Conservation (phyloP, 345 rosid species). For the Corchorus olitorius region DNA sequence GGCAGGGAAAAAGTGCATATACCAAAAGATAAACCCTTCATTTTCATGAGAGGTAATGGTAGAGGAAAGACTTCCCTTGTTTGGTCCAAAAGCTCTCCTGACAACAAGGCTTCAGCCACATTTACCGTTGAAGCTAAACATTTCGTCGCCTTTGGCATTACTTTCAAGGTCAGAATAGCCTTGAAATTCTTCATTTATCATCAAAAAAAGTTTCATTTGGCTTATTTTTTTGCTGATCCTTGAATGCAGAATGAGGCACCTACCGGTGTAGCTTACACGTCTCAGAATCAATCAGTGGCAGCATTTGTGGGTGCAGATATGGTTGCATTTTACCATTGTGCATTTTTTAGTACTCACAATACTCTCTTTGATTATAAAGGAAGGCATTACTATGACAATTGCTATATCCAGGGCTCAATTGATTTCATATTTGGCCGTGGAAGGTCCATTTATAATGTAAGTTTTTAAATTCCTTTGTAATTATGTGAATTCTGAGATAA, state of each 20-base stretch:
- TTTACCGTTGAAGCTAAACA: slow-evolving; percentile 64
- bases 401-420: slow-evolving; percentile 91
- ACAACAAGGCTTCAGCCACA: slow-evolving; percentile 79
- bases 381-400: slow-evolving; percentile 77
- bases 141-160: slow-evolving; percentile 78
- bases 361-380: slow-evolving; percentile 94
- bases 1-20: slow-evolving; percentile 75
- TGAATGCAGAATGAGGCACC: slow-evolving; percentile 82
- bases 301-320: slow-evolving; percentile 80
- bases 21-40: slow-evolving; percentile 67
- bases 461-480: background rate
- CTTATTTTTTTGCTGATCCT: background rate
- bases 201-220: background rate
- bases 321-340: slow-evolving; percentile 87
- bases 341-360: slow-evolving; percentile 85
- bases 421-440: slow-evolving; percentile 96
- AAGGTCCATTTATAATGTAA: slow-evolving; percentile 67
- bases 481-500: background rate
- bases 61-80: slow-evolving; percentile 68
- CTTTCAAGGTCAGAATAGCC: slow-evolving; percentile 57
- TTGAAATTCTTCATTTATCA: background rate
- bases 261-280: slow-evolving; percentile 79
- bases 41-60: slow-evolving; percentile 96
- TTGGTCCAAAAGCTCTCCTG: slow-evolving; percentile 55
- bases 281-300: slow-evolving; percentile 95